These are phyloP conservation scores for Myriosclerotinia curreyana DNA, from an alignment of 2,329 filamentous ascomycete species.

Conservation along the genomic window DNA sequence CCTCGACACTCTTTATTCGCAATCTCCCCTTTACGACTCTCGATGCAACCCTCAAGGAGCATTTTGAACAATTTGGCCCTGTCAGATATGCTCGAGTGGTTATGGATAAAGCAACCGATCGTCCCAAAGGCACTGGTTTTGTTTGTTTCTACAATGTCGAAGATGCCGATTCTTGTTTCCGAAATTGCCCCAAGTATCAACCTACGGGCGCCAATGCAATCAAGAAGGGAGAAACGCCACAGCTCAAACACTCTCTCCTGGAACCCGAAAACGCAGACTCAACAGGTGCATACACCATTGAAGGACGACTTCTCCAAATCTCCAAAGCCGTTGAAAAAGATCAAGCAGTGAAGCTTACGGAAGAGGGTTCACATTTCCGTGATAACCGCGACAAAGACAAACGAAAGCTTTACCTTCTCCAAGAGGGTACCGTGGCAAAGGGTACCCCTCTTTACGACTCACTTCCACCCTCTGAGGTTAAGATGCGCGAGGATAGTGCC, in stretches of 20 bases:
- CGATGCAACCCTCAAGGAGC: slow-evolving; percentile 76
- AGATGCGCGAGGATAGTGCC: slow-evolving; percentile 82
- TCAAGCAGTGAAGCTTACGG: slow-evolving; percentile 72
- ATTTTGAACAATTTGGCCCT: slow-evolving; percentile 86
- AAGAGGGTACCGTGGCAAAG: slow-evolving; percentile 78
- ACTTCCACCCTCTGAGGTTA: slow-evolving; percentile 74
- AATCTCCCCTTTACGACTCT: slow-evolving; percentile 89
- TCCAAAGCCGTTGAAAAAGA: slow-evolving; percentile 80
- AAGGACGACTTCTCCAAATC: slow-evolving; percentile 82
- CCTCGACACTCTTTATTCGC: slow-evolving; percentile 82
- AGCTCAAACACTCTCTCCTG: slow-evolving; percentile 74
- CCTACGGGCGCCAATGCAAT: slow-evolving; percentile 41
- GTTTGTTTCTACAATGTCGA: slow-evolving; percentile 82
- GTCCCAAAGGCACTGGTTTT: slow-evolving; percentile 88
- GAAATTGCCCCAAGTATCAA: slow-evolving; percentile 63
- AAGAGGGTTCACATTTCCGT: slow-evolving; percentile 60
- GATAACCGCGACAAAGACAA: slow-evolving; percentile 79
- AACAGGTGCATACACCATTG: slow-evolving; percentile 82
- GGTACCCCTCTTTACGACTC: slow-evolving; percentile 74
- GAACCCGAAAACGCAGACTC: slow-evolving; percentile 82
- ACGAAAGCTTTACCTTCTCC: slow-evolving; percentile 80
- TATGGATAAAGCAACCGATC: slow-evolving; percentile 78
- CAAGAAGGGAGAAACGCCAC: slow-evolving; percentile 40
- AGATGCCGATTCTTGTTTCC: slow-evolving; percentile 74
- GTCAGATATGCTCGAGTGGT: slow-evolving; percentile 90